Evolutionary conservation across 2,329 filamentous ascomycete genomes (phyloP), one percentile per base, ranked within the genome.

Genomic region (Trichoderma sp.): DNA sequence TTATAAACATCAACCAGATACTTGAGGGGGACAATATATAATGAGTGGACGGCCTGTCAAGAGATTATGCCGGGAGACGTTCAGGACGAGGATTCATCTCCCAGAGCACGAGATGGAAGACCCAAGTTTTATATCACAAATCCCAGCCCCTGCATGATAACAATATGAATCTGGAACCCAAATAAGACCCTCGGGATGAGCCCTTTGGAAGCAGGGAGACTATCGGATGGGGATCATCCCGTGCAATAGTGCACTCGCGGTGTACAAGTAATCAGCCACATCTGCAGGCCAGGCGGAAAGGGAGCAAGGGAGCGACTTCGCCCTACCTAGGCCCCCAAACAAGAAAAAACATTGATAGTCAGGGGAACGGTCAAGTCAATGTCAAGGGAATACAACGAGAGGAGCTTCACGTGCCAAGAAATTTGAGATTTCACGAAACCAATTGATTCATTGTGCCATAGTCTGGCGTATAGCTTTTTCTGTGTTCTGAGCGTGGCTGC

Each of bases 401-500:
- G 31, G 50, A 56, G 60, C 5, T 53, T 72, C 69, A 71, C 68
- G 14, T 71, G 68, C 50, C 59, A 71, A 27, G 35, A 29, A 74
- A 62, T n/a, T 21, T 45, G 74, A 71, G 60, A 71, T 60, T 38
- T 59, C 45, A 71, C 45, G 67, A 75, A 71, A 60, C 67, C 27
- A 62, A 35, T 71, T 75, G 67, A 75, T 75, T 71, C 67, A 75
- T 65, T 53, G 63, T 60, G 71, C 63, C 75, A 68, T 74, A 63
- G 24, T 68, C 75, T 56, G 24, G 71, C 69, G 41, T 45, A 74
- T 74, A 65, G 75, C 60, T 60, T 41, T 67, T 50, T 56, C 33
- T 69, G 50, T 71, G 33, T 45, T 71, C 53, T 41, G 56, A 79
- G 74, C 78, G 76, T 31, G 74, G 66, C 41, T 53, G 74, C 56